Evolutionary conservation across 768 basidiomycete species (phyloP).

Genomic region (Serendipita sp.): DNA sequence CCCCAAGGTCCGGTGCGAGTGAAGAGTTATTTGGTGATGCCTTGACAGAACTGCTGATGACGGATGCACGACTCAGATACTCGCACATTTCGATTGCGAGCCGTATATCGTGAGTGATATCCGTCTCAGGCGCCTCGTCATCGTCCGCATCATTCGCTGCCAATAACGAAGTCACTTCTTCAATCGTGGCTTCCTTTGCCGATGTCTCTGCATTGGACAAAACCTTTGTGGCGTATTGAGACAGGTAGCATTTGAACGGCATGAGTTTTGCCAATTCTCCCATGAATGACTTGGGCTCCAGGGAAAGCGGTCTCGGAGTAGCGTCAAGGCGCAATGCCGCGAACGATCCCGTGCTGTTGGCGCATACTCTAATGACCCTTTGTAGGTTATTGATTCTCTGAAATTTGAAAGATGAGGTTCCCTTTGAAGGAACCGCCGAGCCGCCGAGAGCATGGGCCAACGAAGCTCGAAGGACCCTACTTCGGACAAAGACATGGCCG

Average conservation of each 20-base stretch:
- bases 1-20: conserved; percentile 12
- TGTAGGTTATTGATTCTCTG: conserved; percentile 68
- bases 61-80: background rate
- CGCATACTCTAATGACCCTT: conserved; percentile 68
- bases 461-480: conserved; percentile 29
- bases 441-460: conserved; percentile 28
- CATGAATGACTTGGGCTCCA: conserved; percentile 40
- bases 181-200: background rate
- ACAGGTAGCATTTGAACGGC: conserved; percentile 31
- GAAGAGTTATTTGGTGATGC: background rate
- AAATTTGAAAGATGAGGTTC: conserved; percentile 39
- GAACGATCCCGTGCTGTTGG: conserved; percentile 78
- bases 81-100: conserved; percentile 16
- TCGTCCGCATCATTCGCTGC: conserved; percentile 17
- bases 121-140: conserved; percentile 24
- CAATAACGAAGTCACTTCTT: background rate
- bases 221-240: background rate
- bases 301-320: conserved; percentile 35
- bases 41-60: background rate
- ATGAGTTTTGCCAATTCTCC: conserved; percentile 51
- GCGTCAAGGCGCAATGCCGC: conserved; percentile 71
- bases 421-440: background rate
- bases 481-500: conserved; percentile 82
- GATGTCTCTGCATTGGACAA: background rate
- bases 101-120: conserved; percentile 4